Evolutionary conservation across 2,329 filamentous ascomycete genomes (phyloP).

Genomic region (Boeremia exigua): DNA sequence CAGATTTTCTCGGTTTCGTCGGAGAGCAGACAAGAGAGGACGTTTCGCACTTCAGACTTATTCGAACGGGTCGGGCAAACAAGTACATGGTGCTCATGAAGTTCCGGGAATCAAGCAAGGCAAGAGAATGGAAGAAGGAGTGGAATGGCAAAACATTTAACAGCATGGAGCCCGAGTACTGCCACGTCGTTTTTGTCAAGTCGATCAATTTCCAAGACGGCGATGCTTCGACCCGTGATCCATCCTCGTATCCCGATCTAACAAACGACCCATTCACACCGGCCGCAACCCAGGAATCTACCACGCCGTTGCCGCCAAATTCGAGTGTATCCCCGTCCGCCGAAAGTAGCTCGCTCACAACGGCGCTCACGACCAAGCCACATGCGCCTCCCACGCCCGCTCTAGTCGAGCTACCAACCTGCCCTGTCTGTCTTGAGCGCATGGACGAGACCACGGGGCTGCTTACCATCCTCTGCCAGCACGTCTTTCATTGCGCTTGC

Average conservation of each 20-base stretch:
- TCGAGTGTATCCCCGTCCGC: slow-evolving; percentile 42
- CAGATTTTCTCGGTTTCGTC: slow-evolving; percentile 89
- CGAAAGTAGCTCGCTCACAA: slow-evolving; percentile 38
- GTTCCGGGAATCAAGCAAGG: slow-evolving; percentile 77
- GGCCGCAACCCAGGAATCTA: slow-evolving; percentile 51
- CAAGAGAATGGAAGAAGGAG: slow-evolving; percentile 78
- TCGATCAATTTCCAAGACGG: slow-evolving; percentile 83
- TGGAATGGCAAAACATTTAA: slow-evolving; percentile 96
- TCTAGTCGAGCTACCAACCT: slow-evolving; percentile 90
- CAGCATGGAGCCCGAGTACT: slow-evolving; percentile 91
- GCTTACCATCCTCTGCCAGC: slow-evolving; percentile 94
- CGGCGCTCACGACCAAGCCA: slow-evolving; percentile 64
- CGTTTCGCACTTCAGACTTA: slow-evolving; percentile 93
- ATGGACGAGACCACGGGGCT: slow-evolving; percentile 98
- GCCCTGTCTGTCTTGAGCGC: slow-evolving; percentile 92
- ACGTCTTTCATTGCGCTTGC: slow-evolving; percentile 97
- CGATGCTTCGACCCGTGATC: slow-evolving; percentile 46
- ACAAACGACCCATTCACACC: slow-evolving; percentile 70
- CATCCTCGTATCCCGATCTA: slow-evolving; percentile 64
- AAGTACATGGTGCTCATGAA: slow-evolving; percentile 96
- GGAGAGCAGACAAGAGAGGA: slow-evolving; percentile 85
- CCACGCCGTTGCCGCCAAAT: slow-evolving; percentile 42
- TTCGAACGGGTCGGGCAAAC: slow-evolving; percentile 86
- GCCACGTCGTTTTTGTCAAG: slow-evolving; percentile 93
- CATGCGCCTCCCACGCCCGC: slow-evolving; percentile 79